Conservation (phyloP, 768 basidiomycete species). For the Mycena latifolia region DNA sequence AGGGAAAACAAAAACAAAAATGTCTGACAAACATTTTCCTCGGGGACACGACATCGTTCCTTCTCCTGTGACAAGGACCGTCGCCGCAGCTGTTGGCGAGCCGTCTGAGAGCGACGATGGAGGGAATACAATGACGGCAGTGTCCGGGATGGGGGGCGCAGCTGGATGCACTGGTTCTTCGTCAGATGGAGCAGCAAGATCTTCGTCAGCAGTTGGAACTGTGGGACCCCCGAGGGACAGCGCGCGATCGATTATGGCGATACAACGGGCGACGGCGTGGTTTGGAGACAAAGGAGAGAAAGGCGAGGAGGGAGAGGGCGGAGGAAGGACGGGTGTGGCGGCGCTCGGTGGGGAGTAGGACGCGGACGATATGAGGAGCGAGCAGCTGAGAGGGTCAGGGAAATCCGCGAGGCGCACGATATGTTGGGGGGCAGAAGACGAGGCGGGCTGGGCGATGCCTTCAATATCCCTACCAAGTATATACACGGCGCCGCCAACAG, state of each 20-base stretch:
- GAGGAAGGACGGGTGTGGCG: constrained; percentile 35
- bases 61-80: constrained; percentile 77
- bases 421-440: constrained; percentile 48
- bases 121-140: constrained; percentile 80
- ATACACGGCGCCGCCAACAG: constrained; percentile 83
- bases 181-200: constrained; percentile 37
- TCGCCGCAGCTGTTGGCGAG: constrained; percentile 62
- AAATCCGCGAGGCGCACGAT: constrained; percentile 69
- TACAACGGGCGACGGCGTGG: constrained; percentile 56
- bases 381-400: constrained; percentile 67
- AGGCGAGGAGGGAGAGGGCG: not conserved
- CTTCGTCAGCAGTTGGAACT: constrained; percentile 35
- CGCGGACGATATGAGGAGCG: constrained; percentile 66
- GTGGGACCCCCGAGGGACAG: constrained; percentile 29
- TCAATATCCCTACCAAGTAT: constrained; percentile 70
- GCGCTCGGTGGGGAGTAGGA: constrained; percentile 39
- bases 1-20: not conserved
- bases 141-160: constrained; percentile 57
- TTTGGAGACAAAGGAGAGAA: constrained; percentile 17
- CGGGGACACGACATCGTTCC: constrained; percentile 80
- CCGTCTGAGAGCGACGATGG: constrained; percentile 70
- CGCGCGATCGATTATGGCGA: constrained; percentile 64
- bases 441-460: constrained; percentile 39
- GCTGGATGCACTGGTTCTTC: constrained; percentile 16
- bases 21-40: constrained; percentile 75